A percentile compares a stretch with the other conserved stretches of the same genome.
Evolutionary conservation across 2,329 filamentous ascomycete genomes (phyloP).

Genomic region (Neofusicoccum umdonicola): DNA sequence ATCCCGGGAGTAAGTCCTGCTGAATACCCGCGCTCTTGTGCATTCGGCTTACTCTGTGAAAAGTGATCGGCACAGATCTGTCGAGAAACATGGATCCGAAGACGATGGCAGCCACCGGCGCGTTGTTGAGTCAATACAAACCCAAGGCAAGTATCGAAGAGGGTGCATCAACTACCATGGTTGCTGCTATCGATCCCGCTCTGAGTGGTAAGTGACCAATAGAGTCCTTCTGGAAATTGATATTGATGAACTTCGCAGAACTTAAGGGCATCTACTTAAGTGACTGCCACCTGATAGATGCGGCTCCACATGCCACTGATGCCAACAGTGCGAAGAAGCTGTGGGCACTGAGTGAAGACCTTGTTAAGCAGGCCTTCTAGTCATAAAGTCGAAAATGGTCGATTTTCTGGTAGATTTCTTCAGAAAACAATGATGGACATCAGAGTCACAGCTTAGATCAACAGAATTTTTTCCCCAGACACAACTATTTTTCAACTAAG

Average conservation of each 20-base stretch:
- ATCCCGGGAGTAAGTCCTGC: constrained; percentile 25
- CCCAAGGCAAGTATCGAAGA: constrained; percentile 27
- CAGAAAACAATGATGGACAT: too few relatives aligned
- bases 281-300: constrained; percentile 24
- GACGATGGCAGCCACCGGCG: neutral
- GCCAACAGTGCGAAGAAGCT: constrained; percentile 27
- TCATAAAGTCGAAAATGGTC: neutral
- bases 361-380: constrained; percentile 26
- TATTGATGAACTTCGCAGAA: neutral
- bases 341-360: constrained; percentile 33
- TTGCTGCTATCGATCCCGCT: constrained; percentile 31
- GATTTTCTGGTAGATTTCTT: too few relatives aligned
- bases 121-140: neutral
- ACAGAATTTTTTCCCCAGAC: too few relatives aligned
- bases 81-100: neutral
- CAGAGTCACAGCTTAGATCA: too few relatives aligned
- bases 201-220: constrained; percentile 19
- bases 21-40: neutral
- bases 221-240: neutral
- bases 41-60: neutral
- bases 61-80: neutral
- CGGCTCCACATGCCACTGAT: constrained; percentile 24
- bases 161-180: constrained; percentile 30
- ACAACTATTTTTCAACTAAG: too few relatives aligned
- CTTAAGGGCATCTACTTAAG: constrained; percentile 30